phyloP scores from a whole-genome alignment of 768 basidiomycete species.

The Sutorius australiensis region DNA sequence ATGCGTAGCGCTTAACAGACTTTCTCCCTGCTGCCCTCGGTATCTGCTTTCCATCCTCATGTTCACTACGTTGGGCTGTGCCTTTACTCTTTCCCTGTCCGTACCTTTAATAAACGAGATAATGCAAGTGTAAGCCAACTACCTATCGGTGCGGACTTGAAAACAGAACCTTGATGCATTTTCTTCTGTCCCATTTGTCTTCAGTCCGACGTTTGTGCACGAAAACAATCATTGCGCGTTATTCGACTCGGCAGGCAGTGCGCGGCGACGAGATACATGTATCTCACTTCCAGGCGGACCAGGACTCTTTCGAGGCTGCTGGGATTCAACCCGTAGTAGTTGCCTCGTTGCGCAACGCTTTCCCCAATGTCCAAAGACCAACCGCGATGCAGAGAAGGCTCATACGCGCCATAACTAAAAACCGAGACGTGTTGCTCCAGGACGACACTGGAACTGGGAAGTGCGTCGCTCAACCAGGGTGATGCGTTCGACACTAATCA shows the following conservation, averaged over 20 bases:
- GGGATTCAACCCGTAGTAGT: conserved; percentile 51
- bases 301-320: conserved; percentile 43
- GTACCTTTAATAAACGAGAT: conserved; percentile 10
- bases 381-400: conserved; percentile 58
- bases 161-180: conserved; percentile 19
- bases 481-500: neutral
- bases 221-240: conserved; percentile 21
- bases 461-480: conserved; percentile 38
- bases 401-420: conserved; percentile 55
- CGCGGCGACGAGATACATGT: neutral
- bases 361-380: conserved; percentile 56
- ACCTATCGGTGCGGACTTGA: neutral
- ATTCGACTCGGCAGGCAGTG: conserved; percentile 24
- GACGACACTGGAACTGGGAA: conserved; percentile 79
- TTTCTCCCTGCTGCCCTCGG: conserved; percentile 5
- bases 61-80: conserved; percentile 2
- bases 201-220: conserved; percentile 19
- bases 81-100: conserved; percentile 1
- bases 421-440: conserved; percentile 60
- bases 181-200: conserved; percentile 11
- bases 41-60: conserved; percentile 29
- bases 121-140: conserved; percentile 2
- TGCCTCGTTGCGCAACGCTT: conserved; percentile 50
- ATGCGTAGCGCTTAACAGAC: conserved; percentile 6
- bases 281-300: neutral